Evolutionary conservation across 2,329 filamentous ascomycete species (phyloP).

Genomic region (Xylaria sp.): DNA sequence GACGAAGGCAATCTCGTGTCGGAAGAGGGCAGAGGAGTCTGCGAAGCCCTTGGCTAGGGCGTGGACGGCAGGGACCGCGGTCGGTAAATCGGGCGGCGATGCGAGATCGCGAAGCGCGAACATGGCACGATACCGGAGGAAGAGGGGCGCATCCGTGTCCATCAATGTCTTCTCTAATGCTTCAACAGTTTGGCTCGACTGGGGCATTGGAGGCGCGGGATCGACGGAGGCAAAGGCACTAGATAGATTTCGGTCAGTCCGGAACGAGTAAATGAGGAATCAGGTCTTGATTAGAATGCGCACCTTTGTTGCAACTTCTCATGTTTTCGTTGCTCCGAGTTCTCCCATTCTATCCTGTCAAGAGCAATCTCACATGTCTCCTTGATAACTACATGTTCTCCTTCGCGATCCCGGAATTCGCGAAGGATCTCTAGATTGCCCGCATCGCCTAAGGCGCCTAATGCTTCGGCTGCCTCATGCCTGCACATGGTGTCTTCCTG

Average conservation of each 20-base stretch:
- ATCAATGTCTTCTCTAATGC: slow-evolving; percentile 81
- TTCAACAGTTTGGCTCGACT: slow-evolving; percentile 74
- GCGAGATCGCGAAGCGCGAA: slow-evolving; percentile 95
- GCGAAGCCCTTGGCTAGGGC: slow-evolving; percentile 86
- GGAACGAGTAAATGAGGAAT: neutral
- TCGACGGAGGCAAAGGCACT: slow-evolving; percentile 97
- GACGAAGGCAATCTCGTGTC: slow-evolving; percentile 97
- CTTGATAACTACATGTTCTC: slow-evolving; percentile 82
- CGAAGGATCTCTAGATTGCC: slow-evolving; percentile 79
- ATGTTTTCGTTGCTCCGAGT: slow-evolving; percentile 72
- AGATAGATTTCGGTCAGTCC: slow-evolving; percentile 45
- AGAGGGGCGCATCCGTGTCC: slow-evolving; percentile 81
- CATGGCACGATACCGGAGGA: slow-evolving; percentile 96
- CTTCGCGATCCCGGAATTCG: slow-evolving; percentile 76
- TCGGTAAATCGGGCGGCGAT: slow-evolving; percentile 89
- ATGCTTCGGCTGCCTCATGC: slow-evolving; percentile 94
- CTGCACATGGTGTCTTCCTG: slow-evolving; percentile 94
- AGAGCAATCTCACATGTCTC: slow-evolving; percentile 98
- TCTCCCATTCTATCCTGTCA: slow-evolving; percentile 93
- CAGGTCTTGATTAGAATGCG: slow-evolving; percentile 36
- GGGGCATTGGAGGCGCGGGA: slow-evolving; percentile 87
- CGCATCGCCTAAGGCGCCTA: slow-evolving; percentile 84
- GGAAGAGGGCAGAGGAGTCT: slow-evolving; percentile 91
- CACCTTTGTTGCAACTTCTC: slow-evolving; percentile 88
- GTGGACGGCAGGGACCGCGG: slow-evolving; percentile 85